Evolutionary conservation across 176 grass and related monocot genomes (phyloP), one percentile per base, ranked within the genome.

Genomic region (Secale cereale): DNA sequence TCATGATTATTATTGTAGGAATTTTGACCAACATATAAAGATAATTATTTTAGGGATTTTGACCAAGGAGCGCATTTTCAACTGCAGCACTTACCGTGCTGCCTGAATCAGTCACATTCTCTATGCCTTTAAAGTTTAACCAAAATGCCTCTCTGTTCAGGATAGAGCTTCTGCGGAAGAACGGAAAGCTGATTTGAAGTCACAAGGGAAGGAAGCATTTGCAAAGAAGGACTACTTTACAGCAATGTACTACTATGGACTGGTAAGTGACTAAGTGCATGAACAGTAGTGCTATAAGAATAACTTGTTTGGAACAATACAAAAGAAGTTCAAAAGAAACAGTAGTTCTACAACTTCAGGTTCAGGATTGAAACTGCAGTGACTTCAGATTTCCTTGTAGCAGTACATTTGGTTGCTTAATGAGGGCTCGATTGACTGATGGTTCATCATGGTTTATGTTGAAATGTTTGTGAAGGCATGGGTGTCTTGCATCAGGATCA

Each of bases 221-320:
- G 61, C 28, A 9, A 83, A 76, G 36, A 12, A 54, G 40, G 86
- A 82, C 29, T 88, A 82, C 57, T 69, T 82, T 32, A 82, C 80
- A 88, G 79, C 86, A 26, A 76, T 81, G 36, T 83, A 88, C 30
- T 75, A 66, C 57, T 83, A 77, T 41, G 36, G 33, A n/a, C 48
- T 76, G 41, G 86, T 83, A 77, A 70, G 54, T 57, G 54, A 22
- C 54, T 9, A 57, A 57, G 11, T 76, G 20, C 28, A 46, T 82
- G 59, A 65, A 74, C 10, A n/a, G n/a, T n/a, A n/a, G n/a, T n/a
- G n/a, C n/a, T n/a, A n/a, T 20, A 23, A 78, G n/a, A 29, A 20
- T 71, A 70, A 72, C 63, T 52, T 52, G 43, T 52, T 75, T 75
- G 72, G 43, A 31, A 31, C 27, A 52, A 75, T 52, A 6, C 15